phyloP scores from a whole-genome alignment of 768 basidiomycete genomes.

The Pseudohyphozyma bogoriensis region DNA sequence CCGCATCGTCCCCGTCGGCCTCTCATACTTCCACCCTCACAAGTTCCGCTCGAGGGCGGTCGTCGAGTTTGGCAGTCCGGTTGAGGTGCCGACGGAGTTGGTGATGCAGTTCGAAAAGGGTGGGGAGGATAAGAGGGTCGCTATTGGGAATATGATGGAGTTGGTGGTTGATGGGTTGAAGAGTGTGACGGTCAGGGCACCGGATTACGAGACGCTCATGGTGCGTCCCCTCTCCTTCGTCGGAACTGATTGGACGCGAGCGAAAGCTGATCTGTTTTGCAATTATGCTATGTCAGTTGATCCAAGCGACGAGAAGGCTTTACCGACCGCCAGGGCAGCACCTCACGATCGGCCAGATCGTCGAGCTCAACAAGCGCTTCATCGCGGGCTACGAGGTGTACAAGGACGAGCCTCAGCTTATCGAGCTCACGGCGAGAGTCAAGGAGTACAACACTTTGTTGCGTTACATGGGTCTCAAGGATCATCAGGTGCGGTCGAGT shows the following conservation, averaged over 20 bases:
- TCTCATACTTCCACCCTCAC: slow-evolving; percentile 60
- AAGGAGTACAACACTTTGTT: slow-evolving; percentile 80
- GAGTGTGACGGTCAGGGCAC: slow-evolving; percentile 88
- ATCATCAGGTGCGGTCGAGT: slow-evolving; percentile 61
- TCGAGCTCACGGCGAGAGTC: slow-evolving; percentile 66
- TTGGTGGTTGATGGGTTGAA: slow-evolving; percentile 86
- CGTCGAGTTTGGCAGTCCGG: slow-evolving; percentile 84
- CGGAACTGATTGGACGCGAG: no score
- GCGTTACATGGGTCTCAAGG: slow-evolving; percentile 79
- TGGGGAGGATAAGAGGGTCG: slow-evolving; percentile 76
- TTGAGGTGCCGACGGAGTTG: slow-evolving; percentile 81
- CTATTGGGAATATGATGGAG: slow-evolving; percentile 77
- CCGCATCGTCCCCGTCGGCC: slow-evolving; percentile 66
- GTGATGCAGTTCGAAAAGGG: slow-evolving; percentile 86
- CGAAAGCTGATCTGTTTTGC: not conserved
- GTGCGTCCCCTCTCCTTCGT: slow-evolving; percentile 43
- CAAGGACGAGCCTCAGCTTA: slow-evolving; percentile 81
- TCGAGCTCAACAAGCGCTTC: slow-evolving; percentile 84
- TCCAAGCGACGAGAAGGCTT: slow-evolving; percentile 85
- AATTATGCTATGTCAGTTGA: slow-evolving; percentile 54
- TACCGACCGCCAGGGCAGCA: slow-evolving; percentile 93
- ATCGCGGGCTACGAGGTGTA: slow-evolving; percentile 87
- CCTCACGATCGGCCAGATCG: slow-evolving; percentile 86
- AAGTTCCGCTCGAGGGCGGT: slow-evolving; percentile 94
- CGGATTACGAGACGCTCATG: slow-evolving; percentile 97